Evolutionary conservation across 2,329 filamentous ascomycete genomes (phyloP).

Genomic region (Chrysosporium queenslandicum): DNA sequence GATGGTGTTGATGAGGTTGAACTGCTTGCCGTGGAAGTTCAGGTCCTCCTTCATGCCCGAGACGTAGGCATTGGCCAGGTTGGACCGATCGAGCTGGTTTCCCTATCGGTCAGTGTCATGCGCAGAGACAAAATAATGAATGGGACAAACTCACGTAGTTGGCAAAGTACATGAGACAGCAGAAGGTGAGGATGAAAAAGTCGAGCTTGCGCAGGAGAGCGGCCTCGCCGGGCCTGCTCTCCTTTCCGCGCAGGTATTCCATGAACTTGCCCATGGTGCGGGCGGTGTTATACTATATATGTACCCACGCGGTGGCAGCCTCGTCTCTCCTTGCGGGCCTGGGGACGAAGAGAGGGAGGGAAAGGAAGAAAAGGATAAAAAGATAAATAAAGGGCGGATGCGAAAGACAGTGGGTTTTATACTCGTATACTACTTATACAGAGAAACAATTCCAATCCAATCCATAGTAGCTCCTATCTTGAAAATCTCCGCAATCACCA

Average conservation of each 20-base stretch:
- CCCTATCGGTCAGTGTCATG: background rate
- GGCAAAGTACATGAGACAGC: conserved; percentile 40
- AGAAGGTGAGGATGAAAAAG: conserved; percentile 38
- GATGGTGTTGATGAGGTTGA: conserved; percentile 32
- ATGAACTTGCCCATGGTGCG: conserved; percentile 13
- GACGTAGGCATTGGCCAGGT: conserved; percentile 36
- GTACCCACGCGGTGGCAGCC: background rate
- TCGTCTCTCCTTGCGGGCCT: background rate
- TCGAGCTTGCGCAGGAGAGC: conserved; percentile 42
- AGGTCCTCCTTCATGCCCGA: conserved; percentile 32
- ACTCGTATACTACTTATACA: background rate
- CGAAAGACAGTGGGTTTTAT: background rate
- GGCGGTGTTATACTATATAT: background rate
- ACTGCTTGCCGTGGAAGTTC: conserved; percentile 29
- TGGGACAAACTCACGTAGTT: conserved; percentile 30
- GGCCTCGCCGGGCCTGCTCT: conserved; percentile 17
- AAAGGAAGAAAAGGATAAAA: background rate
- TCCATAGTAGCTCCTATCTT: too few relatives aligned
- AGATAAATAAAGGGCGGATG: background rate
- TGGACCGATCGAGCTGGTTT: conserved; percentile 33
- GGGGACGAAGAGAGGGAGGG: background rate
- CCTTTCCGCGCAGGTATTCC: conserved; percentile 16
- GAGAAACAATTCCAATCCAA: too few relatives aligned
- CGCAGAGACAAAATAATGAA: background rate
- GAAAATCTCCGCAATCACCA: too few relatives aligned